A percentile compares a stretch with the other conserved stretches of the same genome.
Conservation (phyloP, 2,329 filamentous ascomycete genomes). For the Cladosporium sp. region DNA sequence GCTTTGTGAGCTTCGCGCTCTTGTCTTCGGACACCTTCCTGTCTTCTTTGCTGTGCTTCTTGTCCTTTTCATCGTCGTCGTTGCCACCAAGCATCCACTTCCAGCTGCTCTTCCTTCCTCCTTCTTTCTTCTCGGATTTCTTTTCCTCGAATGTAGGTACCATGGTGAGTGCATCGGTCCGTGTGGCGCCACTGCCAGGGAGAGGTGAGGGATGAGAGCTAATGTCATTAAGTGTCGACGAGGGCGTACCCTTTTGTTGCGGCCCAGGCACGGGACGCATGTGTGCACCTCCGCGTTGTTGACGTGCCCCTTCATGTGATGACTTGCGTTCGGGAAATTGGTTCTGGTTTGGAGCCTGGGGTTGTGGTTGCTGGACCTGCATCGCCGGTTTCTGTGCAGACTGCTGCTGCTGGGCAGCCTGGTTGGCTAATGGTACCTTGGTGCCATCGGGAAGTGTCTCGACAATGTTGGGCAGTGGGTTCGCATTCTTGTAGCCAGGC, state of each 20-base stretch:
- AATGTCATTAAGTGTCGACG: conserved; percentile 61
- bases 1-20: conserved; percentile 62
- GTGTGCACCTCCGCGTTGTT: conserved; percentile 37
- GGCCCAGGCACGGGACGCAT: conserved; percentile 34
- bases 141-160: conserved; percentile 77
- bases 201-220: conserved; percentile 66
- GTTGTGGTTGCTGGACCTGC: conserved; percentile 21
- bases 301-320: conserved; percentile 36
- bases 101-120: conserved; percentile 75
- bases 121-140: conserved; percentile 67
- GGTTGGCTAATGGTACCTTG: conserved; percentile 30
- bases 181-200: conserved; percentile 63
- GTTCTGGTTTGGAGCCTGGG: conserved; percentile 23
- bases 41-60: conserved; percentile 55
- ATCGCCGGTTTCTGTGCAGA: conserved; percentile 35
- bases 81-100: conserved; percentile 72
- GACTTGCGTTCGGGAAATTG: conserved; percentile 54
- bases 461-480: conserved; percentile 59
- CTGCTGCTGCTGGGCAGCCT: conserved; percentile 24
- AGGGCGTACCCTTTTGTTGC: conserved; percentile 25
- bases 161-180: conserved; percentile 76
- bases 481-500: conserved; percentile 46
- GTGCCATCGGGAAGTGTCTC: conserved; percentile 56
- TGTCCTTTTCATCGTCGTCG: conserved; percentile 73
- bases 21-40: conserved; percentile 23